Evolutionary conservation across 2,329 filamentous ascomycete species (phyloP), one percentile per base, ranked within the genome.

Genomic region (Botrytis medusae): DNA sequence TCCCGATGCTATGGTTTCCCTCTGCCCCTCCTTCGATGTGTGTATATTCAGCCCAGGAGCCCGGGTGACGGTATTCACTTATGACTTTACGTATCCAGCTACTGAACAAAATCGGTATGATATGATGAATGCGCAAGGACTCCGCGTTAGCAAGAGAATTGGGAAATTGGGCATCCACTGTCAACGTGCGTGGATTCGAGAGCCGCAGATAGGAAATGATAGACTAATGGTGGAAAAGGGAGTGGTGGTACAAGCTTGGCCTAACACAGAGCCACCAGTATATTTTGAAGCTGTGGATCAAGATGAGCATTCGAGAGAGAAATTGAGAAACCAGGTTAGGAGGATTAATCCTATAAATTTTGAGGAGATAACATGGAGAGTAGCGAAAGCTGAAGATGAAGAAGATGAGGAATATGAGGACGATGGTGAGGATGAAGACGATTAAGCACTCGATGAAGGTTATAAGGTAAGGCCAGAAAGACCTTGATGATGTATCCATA

Each of bases 111-210:
- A 29, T 8, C 51, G 51, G 0, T 5, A 18, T 0, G 25, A 54
- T 3, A 0, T 54, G 0, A 29, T 0, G 25, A 0, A 54, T 29
- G 14, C n/a, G 51, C 51, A 54, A 29, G 51, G 51, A n/a, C 25
- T 54, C 14, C 48, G 0, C 2, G 4, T 54, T 54, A 2, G 25
- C 48, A 16, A 22, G n/a, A n/a, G 25, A 16, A 1, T 54, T n/a
- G 22, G 1, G 5, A 54, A 3, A 4, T 16, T 54, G 4, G 48
- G 48, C 0, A 3, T 54, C 14, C 4, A 1, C 0, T 54, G 25
- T 54, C 51, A 54, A 3, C 25, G 0, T 54, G 5, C 14, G 51
- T 54, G 25, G 12, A 54, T 29, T 8, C 25, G 51, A 29, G 25
- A 29, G 51, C 51, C 14, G 25, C 51, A 29, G 0, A 3, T 3